phyloP scores from a whole-genome alignment of 73 alveolate genomes.

The Paraurostyla sp. region DNA sequence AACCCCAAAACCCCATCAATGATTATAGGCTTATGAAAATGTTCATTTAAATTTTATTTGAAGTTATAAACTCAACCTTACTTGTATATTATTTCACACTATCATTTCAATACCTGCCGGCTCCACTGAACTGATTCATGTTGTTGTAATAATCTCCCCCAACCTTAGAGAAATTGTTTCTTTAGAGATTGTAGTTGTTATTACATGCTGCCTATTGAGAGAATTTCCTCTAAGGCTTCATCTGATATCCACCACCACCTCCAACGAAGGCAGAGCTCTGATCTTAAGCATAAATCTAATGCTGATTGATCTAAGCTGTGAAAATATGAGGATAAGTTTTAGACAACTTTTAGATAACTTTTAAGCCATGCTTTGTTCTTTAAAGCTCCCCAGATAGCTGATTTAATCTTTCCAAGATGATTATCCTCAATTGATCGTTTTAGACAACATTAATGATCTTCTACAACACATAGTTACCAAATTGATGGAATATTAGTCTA shows the following conservation, averaged over 20 bases:
- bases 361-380: constrained; percentile 51
- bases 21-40: background rate
- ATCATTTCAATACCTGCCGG: constrained; percentile 1
- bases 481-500: constrained; percentile 43
- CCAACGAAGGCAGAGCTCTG: background rate
- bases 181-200: background rate
- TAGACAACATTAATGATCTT: constrained; percentile 45
- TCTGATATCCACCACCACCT: background rate
- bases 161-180: background rate
- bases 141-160: background rate
- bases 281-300: background rate
- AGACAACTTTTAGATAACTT: background rate
- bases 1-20: constrained; percentile 8
- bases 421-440: background rate
- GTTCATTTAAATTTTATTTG: background rate
- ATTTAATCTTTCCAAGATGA: background rate
- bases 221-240: background rate
- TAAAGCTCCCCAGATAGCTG: constrained; percentile 24
- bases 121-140: constrained; percentile 11
- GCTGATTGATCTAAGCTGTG: too few species aligned
- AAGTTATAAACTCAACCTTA: background rate
- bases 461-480: constrained; percentile 62
- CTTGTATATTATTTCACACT: constrained; percentile 19
- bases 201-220: background rate
- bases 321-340: constrained; percentile 9